Base-by-base conservation (phyloP, 306 rosid genomes). In the Crotalaria pallida region DNA sequence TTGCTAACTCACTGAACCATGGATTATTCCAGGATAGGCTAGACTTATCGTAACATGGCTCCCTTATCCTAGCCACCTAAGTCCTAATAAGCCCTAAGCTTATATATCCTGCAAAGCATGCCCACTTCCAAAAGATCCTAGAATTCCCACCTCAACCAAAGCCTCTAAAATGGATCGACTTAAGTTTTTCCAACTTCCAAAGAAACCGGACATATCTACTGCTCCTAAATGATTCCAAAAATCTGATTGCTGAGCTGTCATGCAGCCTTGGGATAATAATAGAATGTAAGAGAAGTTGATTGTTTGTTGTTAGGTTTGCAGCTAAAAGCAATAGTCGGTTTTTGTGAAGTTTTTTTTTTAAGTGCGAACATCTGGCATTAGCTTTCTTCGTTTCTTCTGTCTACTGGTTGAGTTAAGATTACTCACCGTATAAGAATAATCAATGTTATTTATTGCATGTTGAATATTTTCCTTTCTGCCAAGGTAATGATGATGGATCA, bases 401-500 rank as follows among this genome's bases (percentile, higher is more conserved):
- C 47, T 55, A 12, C 4, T 50, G 55, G 51, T 61, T 60, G 72
- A 60, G 50, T 43, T 23, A 7, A 60, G 27, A 72, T 44, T 48
- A 38, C 47, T 53, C 21, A 67, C 23, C 18, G 11, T 12, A 16
- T 13, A 48, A 33, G 23, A 67, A 24, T 8, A 23, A 56, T 62
- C 17, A 24, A n/a, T 48, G 22, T 16, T 36, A 69, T 47, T 41
- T 67, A 34, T 63, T 63, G 10, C 17, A 8, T 45, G 33, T 79
- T 71, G 45, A 43, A 31, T 71, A 63, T 62, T 79, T 74, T 33
- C 68, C 61, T 77, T 13, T 51, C 36, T 33, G 67, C 74, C 11
- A 26, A 77, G 85, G 73, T 67, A 33, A 65, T 80, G 80, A 49
- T 58, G 87, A 34, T 69, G 85, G 75, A 38, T 71, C 85, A 59